Evolutionary conservation across 2,329 filamentous ascomycete species (phyloP), one percentile per base, ranked within the genome.

Genomic region (Pseudocercospora fijiensis): DNA sequence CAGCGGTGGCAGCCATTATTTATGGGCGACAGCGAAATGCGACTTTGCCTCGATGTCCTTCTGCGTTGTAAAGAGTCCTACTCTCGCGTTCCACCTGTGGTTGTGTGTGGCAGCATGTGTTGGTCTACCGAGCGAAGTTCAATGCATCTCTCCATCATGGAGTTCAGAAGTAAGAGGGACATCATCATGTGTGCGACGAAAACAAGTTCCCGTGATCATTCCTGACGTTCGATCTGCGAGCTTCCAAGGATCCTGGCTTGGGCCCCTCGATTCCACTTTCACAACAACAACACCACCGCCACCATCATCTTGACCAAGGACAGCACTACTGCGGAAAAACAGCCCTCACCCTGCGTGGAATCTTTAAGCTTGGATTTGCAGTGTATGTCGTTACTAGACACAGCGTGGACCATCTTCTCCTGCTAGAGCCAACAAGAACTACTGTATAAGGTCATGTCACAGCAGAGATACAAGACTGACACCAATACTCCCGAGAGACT

Each of bases 201-300:
- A 53, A 53, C 49, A 30, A 53, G 49, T 53, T 53, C 49, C 28
- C 26, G 49, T 26, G 10, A n/a, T 53, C 49, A 24, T 26, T 53
- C 20, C 20, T 24, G 20, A 28, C 24, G 26, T 28, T 28, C 22
- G 49, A 18, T 53, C 49, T 9, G 49, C 49, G 6, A 16, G 49
- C 49, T 53, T 53, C 18, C 22, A 26, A 28, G 49, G 49, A 28
- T 26, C 49, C 22, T 20, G 20, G 20, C 45, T 9, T 20, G n/a
- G n/a, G n/a, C n/a, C n/a, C 45, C 22, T 49, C 45, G 3, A 26
- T n/a, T 41, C 37, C 37, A 41, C 33, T 37, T n/a, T n/a, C 13
- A 37, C 33, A 37, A 5, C 37, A 41, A 37, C 33, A 37, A 2
- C 11, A 16, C 4, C 13, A 37, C 13, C 33, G 3, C n/a, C 16